Base-by-base conservation (phyloP, 306 rosid species). In the Dalbergia cochinchinensis region DNA sequence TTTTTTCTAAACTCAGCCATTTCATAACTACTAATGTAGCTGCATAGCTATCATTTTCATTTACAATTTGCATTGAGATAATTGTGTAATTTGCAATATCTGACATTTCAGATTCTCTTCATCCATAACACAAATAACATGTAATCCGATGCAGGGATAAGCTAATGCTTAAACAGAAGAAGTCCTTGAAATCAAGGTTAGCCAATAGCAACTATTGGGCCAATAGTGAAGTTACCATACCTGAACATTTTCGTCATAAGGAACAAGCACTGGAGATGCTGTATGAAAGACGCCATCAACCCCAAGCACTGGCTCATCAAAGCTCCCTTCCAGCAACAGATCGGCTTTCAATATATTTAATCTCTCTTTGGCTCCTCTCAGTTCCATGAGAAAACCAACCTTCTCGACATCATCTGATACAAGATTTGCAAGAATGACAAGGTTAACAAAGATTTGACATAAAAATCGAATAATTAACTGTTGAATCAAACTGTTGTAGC, bases 261-360 rank as follows among this genome's bases (percentile, higher is more conserved):
- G 91, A 48, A 92, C 92, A 18, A 92, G 48, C 20, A 92, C 95
- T 0, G 97, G 98, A 7, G 97, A 93, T 0, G 97, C 95, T 3
- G 93, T 91, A 69, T 94, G 98, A 86, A 89, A 94, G 22, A 92
- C 95, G 12, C 97, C 97, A 74, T 91, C 90, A 61, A 91, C 94
- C 5, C 97, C 94, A 12, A 19, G 74, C 0, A 94, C 60, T 3
- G 92, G 94, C 71, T 90, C 95, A 59, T 90, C 89, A 54, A 92
- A 94, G 83, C 94, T 92, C 35, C 90, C 92, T 83, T 92, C 95
- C 54, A 48, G 76, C 62, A 85, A 75, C 26, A 94, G 67, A 82
- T 91, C 90, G 7, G 97, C 97, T 84, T 88, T 87, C 35, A 82
- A 63, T 10, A 94, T 66, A 89, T 85, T 82, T 53, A 94, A 74